Base-by-base conservation (phyloP, 2,329 filamentous ascomycete genomes). In the Diaporthe capsici region DNA sequence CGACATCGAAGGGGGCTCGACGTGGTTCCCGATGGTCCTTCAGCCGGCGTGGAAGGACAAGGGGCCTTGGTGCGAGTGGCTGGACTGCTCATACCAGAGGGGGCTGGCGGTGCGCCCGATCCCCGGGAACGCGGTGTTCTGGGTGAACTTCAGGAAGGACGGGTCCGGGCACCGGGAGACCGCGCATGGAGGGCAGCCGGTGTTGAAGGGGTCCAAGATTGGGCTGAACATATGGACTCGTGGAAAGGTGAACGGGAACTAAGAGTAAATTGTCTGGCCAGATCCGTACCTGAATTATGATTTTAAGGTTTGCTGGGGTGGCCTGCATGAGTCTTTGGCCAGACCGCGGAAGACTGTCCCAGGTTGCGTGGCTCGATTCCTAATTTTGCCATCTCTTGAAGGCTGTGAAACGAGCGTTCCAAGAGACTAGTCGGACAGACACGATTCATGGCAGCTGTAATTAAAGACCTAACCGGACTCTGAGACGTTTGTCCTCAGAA, bases 151-250 rank as follows among this genome's bases (percentile, higher is more conserved):
- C 79, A 83, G 84, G 12, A 82, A 87, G 0, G 87, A 90, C 76
- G 88, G 88, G 3, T 84, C 84, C 5, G 85, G 85, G 0, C 84
- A 84, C 71, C 88, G 88, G 0, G 87, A 89, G 81, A 88, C 88
- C 31, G 90, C 88, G 86, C 89, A 91, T 80, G 88, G 88, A 44
- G 88, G 88, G 0, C 76, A 90, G 78, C 87, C 87, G 1, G 88
- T 91, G 13, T 81, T 79, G 51, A 83, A 85, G 76, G 89, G 89
- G 7, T 84, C 84, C 68, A 90, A 90, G 81, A 85, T 90, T 74
- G 89, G 89, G 4, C 76, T 91, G 78, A 90, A 91, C 76, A 89
- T 91, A 53, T 90, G 89, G 89, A 90, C 87, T 75, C 89, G 84
- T 82, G 83, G 82, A 4, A 55, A 55, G 37, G 65, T 70, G 3